Evolutionary conservation across 1,139 yeast species (phyloP), one percentile per base, ranked within the genome.

Genomic region (Yamadazyma dushanensis): DNA sequence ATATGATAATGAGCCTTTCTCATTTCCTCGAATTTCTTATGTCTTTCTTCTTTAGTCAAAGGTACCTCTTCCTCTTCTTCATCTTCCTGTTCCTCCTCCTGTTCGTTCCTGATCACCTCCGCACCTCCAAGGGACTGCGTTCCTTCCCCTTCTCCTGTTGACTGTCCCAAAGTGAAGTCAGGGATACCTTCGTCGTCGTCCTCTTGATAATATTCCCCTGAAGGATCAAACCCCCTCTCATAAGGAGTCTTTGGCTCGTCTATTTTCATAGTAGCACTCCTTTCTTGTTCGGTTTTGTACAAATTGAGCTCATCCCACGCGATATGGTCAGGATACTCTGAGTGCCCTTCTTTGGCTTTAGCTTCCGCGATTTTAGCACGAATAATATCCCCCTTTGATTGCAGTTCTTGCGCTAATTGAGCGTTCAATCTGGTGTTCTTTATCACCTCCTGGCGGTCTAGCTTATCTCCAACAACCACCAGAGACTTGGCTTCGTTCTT

Each of bases 221-320:
- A 76, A 3, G 94, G 95, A 50, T 87, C 85, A 29, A 87, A 85
- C 0, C 97, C 95, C 15, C 95, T 96, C 55, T 87, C 95, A 56
- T 85, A 92, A 3, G 98, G 98, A 2, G 98, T 92, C 67, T 92
- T 92, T 24, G 98, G 98, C 60, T 92, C 98, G 51, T 88, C 95
- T 34, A 92, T 89, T 58, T 79, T 77, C 90, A 83, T 83, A 29
- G 87, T 82, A 22, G 90, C 78, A 20, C 74, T 63, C 56, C 83
- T 80, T 48, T 81, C 87, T 52, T 76, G 82, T 54, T 84, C 92
- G 14, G 83, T 73, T 40, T 77, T 62, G 48, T 79, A 70, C 41
- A 84, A 61, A 49, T 83, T 83, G 37, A 80, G 66, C 51, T 84
- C 92, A 55, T 84, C 90, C 90, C 92, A 84, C 21, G 22, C 29